These are phyloP conservation scores for Nidula niveotomentosa DNA, from an alignment of 1,284 basidiomycete species.

Conservation along the genomic window DNA sequence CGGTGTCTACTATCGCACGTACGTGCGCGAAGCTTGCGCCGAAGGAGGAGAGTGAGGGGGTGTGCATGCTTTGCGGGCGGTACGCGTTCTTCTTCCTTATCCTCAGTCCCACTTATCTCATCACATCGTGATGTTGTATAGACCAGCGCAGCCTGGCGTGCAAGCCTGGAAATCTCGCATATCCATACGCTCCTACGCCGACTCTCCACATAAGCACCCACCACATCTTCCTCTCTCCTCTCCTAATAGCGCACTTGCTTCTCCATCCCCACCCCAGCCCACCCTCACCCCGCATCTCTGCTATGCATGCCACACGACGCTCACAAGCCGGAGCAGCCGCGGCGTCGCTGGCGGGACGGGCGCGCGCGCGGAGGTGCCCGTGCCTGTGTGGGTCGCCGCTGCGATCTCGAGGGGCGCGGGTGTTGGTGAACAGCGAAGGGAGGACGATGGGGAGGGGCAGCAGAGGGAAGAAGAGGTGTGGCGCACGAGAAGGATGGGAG, in stretches of 20 bases:
- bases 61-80: slow-evolving; percentile 77
- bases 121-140: slow-evolving; percentile 24
- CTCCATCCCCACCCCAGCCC: neutral
- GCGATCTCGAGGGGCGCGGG: neutral
- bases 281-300: neutral
- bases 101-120: neutral
- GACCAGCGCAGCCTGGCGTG: slow-evolving; percentile 69
- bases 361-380: neutral
- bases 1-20: slow-evolving; percentile 83
- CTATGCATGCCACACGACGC: neutral
- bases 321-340: too few species aligned
- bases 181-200: slow-evolving; percentile 60
- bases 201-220: slow-evolving; percentile 6
- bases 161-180: slow-evolving; percentile 75
- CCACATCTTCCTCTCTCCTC: neutral
- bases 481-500: too few species aligned
- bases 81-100: slow-evolving; percentile 29
- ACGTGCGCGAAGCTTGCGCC: slow-evolving; percentile 84
- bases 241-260: neutral
- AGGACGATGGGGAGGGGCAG: neutral
- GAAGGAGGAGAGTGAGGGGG: slow-evolving; percentile 48
- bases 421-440: neutral
- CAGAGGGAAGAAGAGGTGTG: too few species aligned
- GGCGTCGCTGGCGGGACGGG: too few species aligned
- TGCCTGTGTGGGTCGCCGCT: neutral